Base-by-base conservation (phyloP, 2,329 filamentous ascomycete species). In the Didymella pinodella region DNA sequence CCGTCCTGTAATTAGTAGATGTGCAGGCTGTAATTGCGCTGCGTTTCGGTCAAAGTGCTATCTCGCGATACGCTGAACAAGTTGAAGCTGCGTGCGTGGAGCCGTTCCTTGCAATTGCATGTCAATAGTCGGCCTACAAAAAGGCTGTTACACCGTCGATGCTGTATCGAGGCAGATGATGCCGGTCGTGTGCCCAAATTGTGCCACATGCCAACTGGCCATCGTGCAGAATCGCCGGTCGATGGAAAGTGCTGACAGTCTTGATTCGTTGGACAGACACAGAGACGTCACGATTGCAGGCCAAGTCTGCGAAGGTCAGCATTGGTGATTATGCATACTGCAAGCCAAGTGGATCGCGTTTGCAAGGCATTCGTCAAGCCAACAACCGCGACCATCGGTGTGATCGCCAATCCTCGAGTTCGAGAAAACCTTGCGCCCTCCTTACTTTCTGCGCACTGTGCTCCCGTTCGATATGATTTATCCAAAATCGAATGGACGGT, bases 21-120 rank as follows among this genome's bases (percentile, higher is more conserved):
- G 53, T 56, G 55, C 58, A 59, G 57, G 29, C 54, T 47, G 59
- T 65, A 62, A 62, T 65, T 62, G 52, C 64, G 61, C 66, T 64
- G 59, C 60, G 53, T 63, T 54, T 46, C 18, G 16, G 16, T 49
- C 50, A 18, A 31, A 22, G 38, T 32, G 29, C 20, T 12, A 29
- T 25, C 38, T 49, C 25, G 31, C 20, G 22, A 40, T 47, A 31
- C n/a, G 29, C 36, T 40, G 22, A 34, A 36, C 25, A n/a, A 2
- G 14, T 34, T 47, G 31, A 59, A 53, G 43, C 51, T 54, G 43
- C 54, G 61, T 67, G 62, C 66, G 66, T 60, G 61, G 45, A 64
- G 60, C 65, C 65, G 61, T 65, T 62, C 57, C 59, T 63, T 68
- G 70, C 69, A 71, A 65, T 59, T 64, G 67, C 57, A 43, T 28